phyloP scores from a whole-genome alignment of 495 filamentous ascomycete genomes.

The Neurospora tetraspora region DNA sequence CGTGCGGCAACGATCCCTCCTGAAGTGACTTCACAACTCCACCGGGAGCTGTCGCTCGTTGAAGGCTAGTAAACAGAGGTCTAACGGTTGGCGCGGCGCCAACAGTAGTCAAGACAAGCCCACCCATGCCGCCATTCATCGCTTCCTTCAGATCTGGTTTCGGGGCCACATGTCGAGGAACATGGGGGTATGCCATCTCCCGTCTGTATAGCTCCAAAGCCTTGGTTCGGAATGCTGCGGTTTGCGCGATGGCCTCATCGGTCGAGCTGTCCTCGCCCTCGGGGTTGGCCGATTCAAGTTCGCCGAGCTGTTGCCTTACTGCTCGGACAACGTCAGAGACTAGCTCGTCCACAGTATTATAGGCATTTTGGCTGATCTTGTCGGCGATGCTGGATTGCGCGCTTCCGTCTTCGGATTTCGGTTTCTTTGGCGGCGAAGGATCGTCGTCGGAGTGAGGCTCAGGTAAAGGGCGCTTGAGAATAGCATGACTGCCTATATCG shows the following conservation, averaged over 20 bases:
- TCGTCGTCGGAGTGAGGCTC: slow-evolving; percentile 24
- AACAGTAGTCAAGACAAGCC: slow-evolving; percentile 59
- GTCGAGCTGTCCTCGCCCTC: slow-evolving; percentile 14
- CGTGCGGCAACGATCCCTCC: slow-evolving; percentile 60
- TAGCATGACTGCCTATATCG: slow-evolving; percentile 27
- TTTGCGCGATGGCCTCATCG: slow-evolving; percentile 24
- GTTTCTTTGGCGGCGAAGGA: slow-evolving; percentile 32
- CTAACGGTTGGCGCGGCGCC: slow-evolving; percentile 60
- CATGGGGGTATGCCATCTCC: slow-evolving; percentile 29
- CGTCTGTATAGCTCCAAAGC: slow-evolving; percentile 30
- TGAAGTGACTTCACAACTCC: slow-evolving; percentile 36
- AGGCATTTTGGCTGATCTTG: slow-evolving; percentile 32
- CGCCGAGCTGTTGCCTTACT: slow-evolving; percentile 28
- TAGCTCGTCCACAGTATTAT: slow-evolving; percentile 35
- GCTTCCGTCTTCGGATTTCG: slow-evolving; percentile 30
- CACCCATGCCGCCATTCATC: slow-evolving; percentile 23
- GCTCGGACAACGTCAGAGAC: slow-evolving; percentile 33
- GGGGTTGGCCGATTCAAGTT: slow-evolving; percentile 21
- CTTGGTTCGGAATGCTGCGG: slow-evolving; percentile 32
- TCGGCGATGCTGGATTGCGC: slow-evolving; percentile 31
- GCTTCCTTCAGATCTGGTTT: slow-evolving; percentile 8
- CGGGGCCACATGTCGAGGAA: slow-evolving; percentile 7
- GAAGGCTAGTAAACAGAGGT: slow-evolving; percentile 75
- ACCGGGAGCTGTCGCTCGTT: slow-evolving; percentile 34
- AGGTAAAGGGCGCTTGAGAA: slow-evolving; percentile 37